A percentile compares a stretch with the other conserved stretches of the same genome.
These are phyloP conservation scores for Pisolithus marmoratus DNA, from an alignment of 768 basidiomycete genomes.

Conservation along the genomic window DNA sequence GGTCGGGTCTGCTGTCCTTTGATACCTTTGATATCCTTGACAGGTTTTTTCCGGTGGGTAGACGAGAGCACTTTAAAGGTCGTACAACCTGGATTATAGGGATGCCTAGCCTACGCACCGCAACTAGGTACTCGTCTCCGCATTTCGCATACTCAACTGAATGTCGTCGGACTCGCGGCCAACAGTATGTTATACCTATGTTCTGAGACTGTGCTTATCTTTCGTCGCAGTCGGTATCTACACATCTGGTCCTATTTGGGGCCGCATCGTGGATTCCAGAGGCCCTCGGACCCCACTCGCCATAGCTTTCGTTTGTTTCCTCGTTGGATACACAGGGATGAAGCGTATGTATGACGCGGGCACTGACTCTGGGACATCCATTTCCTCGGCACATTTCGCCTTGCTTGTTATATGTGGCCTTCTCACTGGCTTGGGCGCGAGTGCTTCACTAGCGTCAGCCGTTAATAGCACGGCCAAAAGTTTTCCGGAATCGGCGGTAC, in stretches of 20 bases:
- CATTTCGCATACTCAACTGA: slow-evolving; percentile 76
- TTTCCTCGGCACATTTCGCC: slow-evolving; percentile 38
- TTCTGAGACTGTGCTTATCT: not conserved
- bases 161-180: slow-evolving; percentile 76
- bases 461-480: slow-evolving; percentile 77
- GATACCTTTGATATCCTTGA: not conserved
- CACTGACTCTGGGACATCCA: slow-evolving; percentile 21
- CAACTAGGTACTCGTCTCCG: slow-evolving; percentile 75
- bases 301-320: slow-evolving; percentile 48
- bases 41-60: slow-evolving; percentile 28
- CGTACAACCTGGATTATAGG: not conserved
- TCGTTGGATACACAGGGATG: slow-evolving; percentile 71
- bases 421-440: slow-evolving; percentile 69
- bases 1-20: not conserved
- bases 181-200: slow-evolving; percentile 43
- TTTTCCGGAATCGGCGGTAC: slow-evolving; percentile 62
- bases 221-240: slow-evolving; percentile 63
- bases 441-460: slow-evolving; percentile 54
- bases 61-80: not conserved
- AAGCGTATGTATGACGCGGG: slow-evolving; percentile 53
- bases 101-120: slow-evolving; percentile 69
- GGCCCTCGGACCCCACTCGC: slow-evolving; percentile 63
- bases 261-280: slow-evolving; percentile 60
- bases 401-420: slow-evolving; percentile 55
- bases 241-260: slow-evolving; percentile 62